Conservation (phyloP, 176 grass and related monocot genomes). For the Avena sativa region DNA sequence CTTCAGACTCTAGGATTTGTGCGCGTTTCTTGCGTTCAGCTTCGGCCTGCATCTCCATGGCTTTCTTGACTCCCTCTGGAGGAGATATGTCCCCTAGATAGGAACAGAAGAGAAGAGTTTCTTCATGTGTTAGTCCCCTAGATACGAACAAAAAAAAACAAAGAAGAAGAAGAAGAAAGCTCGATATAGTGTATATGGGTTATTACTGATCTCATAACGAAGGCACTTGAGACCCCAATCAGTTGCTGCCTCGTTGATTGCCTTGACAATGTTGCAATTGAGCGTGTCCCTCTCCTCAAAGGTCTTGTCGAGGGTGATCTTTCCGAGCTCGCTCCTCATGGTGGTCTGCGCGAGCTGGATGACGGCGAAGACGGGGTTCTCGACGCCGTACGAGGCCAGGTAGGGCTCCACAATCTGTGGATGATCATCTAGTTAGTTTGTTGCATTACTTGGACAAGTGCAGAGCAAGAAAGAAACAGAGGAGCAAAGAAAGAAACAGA, state of each 20-base stretch:
- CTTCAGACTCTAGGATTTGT: conserved; percentile 98
- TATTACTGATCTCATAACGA: conserved; percentile 92
- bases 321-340: conserved; percentile 94
- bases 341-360: conserved; percentile 92
- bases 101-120: neutral
- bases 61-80: conserved; percentile 80
- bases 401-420: conserved; percentile 78
- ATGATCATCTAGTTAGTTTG: neutral
- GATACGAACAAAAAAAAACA: too few relatives aligned
- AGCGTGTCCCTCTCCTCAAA: conserved; percentile 88
- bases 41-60: conserved; percentile 99
- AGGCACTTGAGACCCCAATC: conserved; percentile 91
- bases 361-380: conserved; percentile 88
- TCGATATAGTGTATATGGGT: too few relatives aligned
- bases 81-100: conserved; percentile 88
- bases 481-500: too few relatives aligned
- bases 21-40: conserved; percentile 95
- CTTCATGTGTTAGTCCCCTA: neutral
- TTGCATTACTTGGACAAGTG: too few relatives aligned
- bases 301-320: conserved; percentile 92
- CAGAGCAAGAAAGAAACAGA: neutral
- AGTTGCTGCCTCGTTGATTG: conserved; percentile 86
- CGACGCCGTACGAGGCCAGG: conserved; percentile 89
- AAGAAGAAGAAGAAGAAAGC: neutral
- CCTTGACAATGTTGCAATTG: conserved; percentile 85